phyloP scores from a whole-genome alignment of 129 eudicot genomes.

The Rutidosis leptorrhynchoides region DNA sequence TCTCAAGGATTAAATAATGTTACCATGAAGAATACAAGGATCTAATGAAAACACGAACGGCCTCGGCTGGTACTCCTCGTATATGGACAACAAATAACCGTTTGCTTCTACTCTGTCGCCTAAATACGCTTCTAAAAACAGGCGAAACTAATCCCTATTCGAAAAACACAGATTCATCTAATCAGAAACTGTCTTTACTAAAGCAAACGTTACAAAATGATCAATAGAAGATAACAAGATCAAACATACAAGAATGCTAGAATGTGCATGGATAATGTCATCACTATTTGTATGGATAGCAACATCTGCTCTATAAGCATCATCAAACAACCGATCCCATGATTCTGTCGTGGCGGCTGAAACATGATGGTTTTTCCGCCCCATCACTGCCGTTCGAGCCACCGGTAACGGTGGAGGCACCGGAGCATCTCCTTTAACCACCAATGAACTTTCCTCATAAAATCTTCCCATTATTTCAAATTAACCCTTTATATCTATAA shows the following conservation, averaged over 20 bases:
- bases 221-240: background rate
- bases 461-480: conserved; percentile 27
- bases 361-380: conserved; percentile 18
- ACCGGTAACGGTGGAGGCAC: conserved; percentile 65
- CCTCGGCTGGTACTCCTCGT: conserved; percentile 73
- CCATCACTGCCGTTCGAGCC: conserved; percentile 13
- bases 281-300: conserved; percentile 53
- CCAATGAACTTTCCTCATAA: conserved; percentile 28
- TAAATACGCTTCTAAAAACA: conserved; percentile 61
- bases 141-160: conserved; percentile 82
- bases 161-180: conserved; percentile 2
- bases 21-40: conserved; percentile 92
- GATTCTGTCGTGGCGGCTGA: conserved; percentile 25
- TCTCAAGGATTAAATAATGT: background rate
- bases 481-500: conserved; percentile 3
- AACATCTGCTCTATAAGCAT: conserved; percentile 88
- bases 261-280: conserved; percentile 55
- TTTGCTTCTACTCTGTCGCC: conserved; percentile 35
- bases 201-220: background rate
- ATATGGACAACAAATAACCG: conserved; percentile 48
- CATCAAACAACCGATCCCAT: conserved; percentile 82
- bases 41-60: conserved; percentile 79
- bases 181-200: background rate
- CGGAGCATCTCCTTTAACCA: conserved; percentile 30
- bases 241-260: conserved; percentile 66